Conservation (phyloP, 2,329 filamentous ascomycete genomes). For the Fusarium chlamydosporum region DNA sequence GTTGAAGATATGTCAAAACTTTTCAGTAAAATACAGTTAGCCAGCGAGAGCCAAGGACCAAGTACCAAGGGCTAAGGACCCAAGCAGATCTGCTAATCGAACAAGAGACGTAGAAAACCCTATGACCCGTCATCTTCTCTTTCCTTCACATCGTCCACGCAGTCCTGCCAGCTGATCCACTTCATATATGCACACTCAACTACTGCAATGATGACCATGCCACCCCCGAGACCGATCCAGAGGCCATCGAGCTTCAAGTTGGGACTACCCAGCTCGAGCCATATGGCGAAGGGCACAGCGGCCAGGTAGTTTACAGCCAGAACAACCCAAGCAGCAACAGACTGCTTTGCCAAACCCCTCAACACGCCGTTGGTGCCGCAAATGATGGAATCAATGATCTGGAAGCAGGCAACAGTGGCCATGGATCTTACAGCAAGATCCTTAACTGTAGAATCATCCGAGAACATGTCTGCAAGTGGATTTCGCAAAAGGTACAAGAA, state of each 20-base stretch:
- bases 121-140: constrained; percentile 41
- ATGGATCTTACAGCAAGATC: constrained; percentile 34
- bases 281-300: constrained; percentile 42
- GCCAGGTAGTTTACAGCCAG: constrained; percentile 41
- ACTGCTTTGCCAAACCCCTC: constrained; percentile 41
- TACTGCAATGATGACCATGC: constrained; percentile 46
- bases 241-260: constrained; percentile 47
- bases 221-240: constrained; percentile 46
- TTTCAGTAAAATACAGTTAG: background rate
- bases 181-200: constrained; percentile 47
- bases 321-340: constrained; percentile 43
- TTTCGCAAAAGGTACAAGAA: constrained; percentile 34
- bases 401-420: constrained; percentile 39
- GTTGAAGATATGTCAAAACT: background rate
- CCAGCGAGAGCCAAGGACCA: background rate
- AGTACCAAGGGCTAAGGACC: background rate
- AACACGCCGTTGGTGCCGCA: constrained; percentile 43
- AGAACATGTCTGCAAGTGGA: constrained; percentile 38
- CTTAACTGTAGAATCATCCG: constrained; percentile 34
- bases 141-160: constrained; percentile 43
- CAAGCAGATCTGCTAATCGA: background rate
- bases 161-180: constrained; percentile 46
- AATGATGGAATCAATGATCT: constrained; percentile 41
- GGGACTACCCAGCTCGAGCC: constrained; percentile 40
- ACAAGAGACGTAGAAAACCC: background rate